Evolutionary conservation across 2,329 filamentous ascomycete genomes (phyloP).

Genomic region (Botryotinia calthae): DNA sequence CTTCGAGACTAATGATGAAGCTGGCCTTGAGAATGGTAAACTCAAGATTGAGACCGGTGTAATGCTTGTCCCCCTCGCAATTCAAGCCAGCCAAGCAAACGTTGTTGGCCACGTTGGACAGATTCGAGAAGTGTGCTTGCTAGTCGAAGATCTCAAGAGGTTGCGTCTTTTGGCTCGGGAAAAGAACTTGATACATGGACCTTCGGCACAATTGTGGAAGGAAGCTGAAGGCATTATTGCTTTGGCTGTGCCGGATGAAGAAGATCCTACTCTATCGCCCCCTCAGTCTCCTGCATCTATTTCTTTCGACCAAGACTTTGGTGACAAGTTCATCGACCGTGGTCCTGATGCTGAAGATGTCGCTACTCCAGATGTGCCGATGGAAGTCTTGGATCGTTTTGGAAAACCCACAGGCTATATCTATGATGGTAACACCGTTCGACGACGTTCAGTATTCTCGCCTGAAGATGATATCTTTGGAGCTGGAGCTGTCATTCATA

Average conservation of each 20-base stretch:
- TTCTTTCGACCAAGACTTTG: constrained; percentile 48
- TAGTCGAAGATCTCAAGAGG: constrained; percentile 81
- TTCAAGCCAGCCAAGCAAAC: constrained; percentile 77
- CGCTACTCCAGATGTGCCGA: constrained; percentile 49
- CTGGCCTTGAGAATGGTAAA: constrained; percentile 43
- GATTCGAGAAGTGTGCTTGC: constrained; percentile 73
- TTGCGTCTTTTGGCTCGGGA: constrained; percentile 68
- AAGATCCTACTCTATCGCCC: constrained; percentile 43
- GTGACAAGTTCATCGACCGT: constrained; percentile 44
- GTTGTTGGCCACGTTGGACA: constrained; percentile 83
- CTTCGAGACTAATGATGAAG: constrained; percentile 48
- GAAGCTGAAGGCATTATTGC: constrained; percentile 87
- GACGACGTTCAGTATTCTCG: constrained; percentile 61
- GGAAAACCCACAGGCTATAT: constrained; percentile 37
- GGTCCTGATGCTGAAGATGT: constrained; percentile 44
- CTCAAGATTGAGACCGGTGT: constrained; percentile 41
- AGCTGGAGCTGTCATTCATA: constrained; percentile 30
- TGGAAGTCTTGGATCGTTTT: constrained; percentile 39
- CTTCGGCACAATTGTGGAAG: constrained; percentile 64
- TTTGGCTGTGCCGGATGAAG: constrained; percentile 69
- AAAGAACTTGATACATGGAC: constrained; percentile 61
- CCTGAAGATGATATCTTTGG: constrained; percentile 66
- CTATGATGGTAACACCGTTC: constrained; percentile 51
- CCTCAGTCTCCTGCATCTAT: constrained; percentile 35
- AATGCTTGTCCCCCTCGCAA: constrained; percentile 76